Conservation (phyloP, 805 yeast species). For the Saturnispora saitoi region DNA sequence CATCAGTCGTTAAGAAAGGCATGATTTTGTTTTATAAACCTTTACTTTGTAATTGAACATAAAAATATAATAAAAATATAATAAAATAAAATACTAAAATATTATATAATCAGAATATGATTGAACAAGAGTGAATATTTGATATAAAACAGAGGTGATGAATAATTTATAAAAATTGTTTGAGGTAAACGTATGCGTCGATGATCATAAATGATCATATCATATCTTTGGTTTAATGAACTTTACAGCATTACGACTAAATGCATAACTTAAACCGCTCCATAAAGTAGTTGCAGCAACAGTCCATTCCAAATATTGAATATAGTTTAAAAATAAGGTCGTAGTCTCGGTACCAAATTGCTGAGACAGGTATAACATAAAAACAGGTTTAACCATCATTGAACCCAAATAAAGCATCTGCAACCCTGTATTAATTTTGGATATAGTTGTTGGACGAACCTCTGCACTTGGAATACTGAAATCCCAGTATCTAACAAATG, state of each 20-base stretch:
- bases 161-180: neutral
- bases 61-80: neutral
- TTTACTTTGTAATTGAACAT: slow-evolving; percentile 3
- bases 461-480: slow-evolving; percentile 73
- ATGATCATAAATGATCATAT: neutral
- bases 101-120: neutral
- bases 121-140: neutral
- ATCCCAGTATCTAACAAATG: slow-evolving; percentile 67
- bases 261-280: slow-evolving; percentile 73
- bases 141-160: neutral
- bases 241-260: slow-evolving; percentile 62
- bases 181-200: neutral
- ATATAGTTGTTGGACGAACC: slow-evolving; percentile 78
- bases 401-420: slow-evolving; percentile 85
- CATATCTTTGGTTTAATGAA: slow-evolving; percentile 7
- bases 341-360: slow-evolving; percentile 20
- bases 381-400: slow-evolving; percentile 48
- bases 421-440: slow-evolving; percentile 82
- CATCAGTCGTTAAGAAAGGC: slow-evolving; percentile 56
- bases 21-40: neutral
- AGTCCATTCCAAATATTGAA: slow-evolving; percentile 37
- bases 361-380: slow-evolving; percentile 29
- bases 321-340: slow-evolving; percentile 18
- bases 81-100: neutral
- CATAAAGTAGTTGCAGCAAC: slow-evolving; percentile 64